Conservation (phyloP, 2,329 filamentous ascomycete genomes). For the Fusarium sambucinum region DNA sequence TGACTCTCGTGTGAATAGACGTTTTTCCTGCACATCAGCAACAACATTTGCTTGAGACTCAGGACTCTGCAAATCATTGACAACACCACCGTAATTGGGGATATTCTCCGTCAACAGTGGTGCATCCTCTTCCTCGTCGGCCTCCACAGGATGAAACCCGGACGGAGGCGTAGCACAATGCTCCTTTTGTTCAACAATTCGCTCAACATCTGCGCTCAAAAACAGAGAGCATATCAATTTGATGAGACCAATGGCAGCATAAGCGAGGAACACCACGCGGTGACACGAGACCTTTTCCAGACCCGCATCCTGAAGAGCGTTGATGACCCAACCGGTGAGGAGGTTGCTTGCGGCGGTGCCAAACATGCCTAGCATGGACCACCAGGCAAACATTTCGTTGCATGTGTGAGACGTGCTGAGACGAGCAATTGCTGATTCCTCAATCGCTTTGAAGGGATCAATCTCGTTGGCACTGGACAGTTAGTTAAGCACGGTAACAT, state of each 20-base stretch:
- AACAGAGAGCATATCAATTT: slow-evolving; percentile 34
- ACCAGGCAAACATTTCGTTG: slow-evolving; percentile 44
- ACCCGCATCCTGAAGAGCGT: slow-evolving; percentile 24
- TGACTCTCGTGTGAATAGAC: slow-evolving; percentile 30
- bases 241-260: slow-evolving; percentile 29
- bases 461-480: slow-evolving; percentile 40
- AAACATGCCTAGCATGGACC: slow-evolving; percentile 45
- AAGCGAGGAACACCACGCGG: slow-evolving; percentile 37
- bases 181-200: slow-evolving; percentile 15
- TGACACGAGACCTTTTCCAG: slow-evolving; percentile 23
- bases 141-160: background rate
- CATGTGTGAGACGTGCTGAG: slow-evolving; percentile 39
- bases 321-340: slow-evolving; percentile 36
- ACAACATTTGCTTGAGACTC: background rate
- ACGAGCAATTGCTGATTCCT: slow-evolving; percentile 40
- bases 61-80: background rate
- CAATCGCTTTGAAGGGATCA: slow-evolving; percentile 44
- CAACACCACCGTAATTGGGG: slow-evolving; percentile 21
- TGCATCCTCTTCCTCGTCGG: slow-evolving; percentile 1
- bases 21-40: background rate
- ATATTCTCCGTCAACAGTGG: slow-evolving; percentile 18
- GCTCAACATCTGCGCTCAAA: slow-evolving; percentile 33
- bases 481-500: background rate
- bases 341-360: slow-evolving; percentile 42
- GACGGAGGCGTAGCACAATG: slow-evolving; percentile 13